Evolutionary conservation across 768 basidiomycete genomes (phyloP), one percentile per base, ranked within the genome.

Genomic region (Russula virescens): DNA sequence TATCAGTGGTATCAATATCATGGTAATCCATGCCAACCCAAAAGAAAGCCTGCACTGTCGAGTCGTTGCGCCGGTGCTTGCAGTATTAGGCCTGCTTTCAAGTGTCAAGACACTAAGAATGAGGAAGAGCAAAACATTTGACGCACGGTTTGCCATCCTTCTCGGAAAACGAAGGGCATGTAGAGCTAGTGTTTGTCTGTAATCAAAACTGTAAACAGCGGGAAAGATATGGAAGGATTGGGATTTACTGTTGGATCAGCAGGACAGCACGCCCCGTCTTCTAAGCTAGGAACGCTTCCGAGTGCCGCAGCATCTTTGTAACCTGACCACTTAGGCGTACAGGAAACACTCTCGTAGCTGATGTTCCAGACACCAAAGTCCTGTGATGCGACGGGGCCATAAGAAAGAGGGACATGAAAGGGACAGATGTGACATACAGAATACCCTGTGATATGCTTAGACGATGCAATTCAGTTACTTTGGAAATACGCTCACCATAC

Each of bases 321-420:
- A 10, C 91, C 91, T 40, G 77, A 73, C 91, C 91, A 93, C 56
- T 81, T 72, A 3, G 76, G 63, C 2, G 80, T 60, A 69, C 91
- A 93, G 34, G 83, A 73, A 11, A 91, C 83, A 31, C 74, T 77
- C 67, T 83, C 73, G 70, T 92, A 92, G 19, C 79, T 84, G 68
- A 90, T 77, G 68, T 91, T 91, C 91, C 91, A 94, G 21, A 92
- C 83, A 54, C 91, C 89, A 76, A 92, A 93, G 69, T 92, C 91
- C 87, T 88, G 61, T 49, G 7, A 51, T 9, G 18, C 40, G 48
- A 28, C 49, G 31, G 19, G 46, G 51, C 16, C 45, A 53, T 47
- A 42, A 13, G 4, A 26, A 47, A 53, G 40, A 21, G 11, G 38
- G 23, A 2, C 23, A 18, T 50, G 10, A 23, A 14, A 34, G 19